Conservation (phyloP, 805 yeast species). For the Lipomyces chichibuensis region DNA sequence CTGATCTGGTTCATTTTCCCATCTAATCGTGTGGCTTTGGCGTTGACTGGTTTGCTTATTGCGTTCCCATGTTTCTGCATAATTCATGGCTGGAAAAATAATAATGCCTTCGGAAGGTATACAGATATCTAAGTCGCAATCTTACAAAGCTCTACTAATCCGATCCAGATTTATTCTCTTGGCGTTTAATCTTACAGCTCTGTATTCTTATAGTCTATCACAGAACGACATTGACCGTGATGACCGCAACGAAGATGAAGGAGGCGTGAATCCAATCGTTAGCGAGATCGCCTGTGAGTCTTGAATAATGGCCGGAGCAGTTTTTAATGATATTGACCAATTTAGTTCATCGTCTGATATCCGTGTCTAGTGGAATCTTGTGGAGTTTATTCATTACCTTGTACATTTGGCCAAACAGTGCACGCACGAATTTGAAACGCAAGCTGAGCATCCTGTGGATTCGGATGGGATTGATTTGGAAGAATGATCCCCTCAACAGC, state of each 20-base stretch:
- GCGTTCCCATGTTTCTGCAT: constrained; percentile 53
- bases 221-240: constrained; percentile 56
- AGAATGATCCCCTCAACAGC: constrained; percentile 63
- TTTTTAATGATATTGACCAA: background rate
- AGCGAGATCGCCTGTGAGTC: constrained; percentile 61
- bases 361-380: constrained; percentile 70
- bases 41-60: constrained; percentile 51
- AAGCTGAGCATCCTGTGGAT: constrained; percentile 75
- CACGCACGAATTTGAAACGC: constrained; percentile 65
- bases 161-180: constrained; percentile 57
- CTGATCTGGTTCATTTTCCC: constrained; percentile 57
- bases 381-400: constrained; percentile 77
- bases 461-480: constrained; percentile 80
- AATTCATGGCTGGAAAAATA: constrained; percentile 67
- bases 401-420: constrained; percentile 63
- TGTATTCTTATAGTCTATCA: constrained; percentile 72
- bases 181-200: constrained; percentile 76
- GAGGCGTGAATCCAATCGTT: constrained; percentile 69
- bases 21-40: constrained; percentile 58
- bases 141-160: constrained; percentile 58
- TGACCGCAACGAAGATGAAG: constrained; percentile 59
- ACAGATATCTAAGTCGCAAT: background rate
- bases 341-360: constrained; percentile 64
- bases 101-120: constrained; percentile 47
- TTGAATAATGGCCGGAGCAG: no score